Percentiles rank a stretch among this genome's conserved stretches.
Evolutionary conservation across 1,139 yeast species (phyloP).

Genomic region (Zygoascus meyerae): DNA sequence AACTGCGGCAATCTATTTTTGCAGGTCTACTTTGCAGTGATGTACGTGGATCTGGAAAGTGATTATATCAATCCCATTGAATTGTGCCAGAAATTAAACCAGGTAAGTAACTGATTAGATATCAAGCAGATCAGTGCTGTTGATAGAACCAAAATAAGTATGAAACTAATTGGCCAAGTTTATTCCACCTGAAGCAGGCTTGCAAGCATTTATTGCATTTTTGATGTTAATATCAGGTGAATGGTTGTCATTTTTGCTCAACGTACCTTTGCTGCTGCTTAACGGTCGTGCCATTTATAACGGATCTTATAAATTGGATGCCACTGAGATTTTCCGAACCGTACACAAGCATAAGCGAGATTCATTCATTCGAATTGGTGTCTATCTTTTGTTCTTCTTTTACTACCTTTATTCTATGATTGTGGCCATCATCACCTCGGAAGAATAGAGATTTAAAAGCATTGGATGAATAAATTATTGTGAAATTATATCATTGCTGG

Average conservation of each 20-base stretch:
- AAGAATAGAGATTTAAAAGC: neutral
- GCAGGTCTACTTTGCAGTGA: conserved; percentile 82
- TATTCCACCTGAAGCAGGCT: conserved; percentile 77
- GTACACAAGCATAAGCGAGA: conserved; percentile 83
- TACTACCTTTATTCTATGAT: conserved; percentile 91
- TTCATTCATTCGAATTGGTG: conserved; percentile 77
- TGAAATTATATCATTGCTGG: too few species aligned
- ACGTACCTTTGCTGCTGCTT: conserved; percentile 72
- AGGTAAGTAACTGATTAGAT: conserved; percentile 16
- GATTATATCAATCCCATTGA: conserved; percentile 94
- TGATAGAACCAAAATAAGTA: neutral
- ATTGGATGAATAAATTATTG: too few species aligned
- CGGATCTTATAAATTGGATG: conserved; percentile 77
- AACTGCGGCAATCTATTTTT: conserved; percentile 80
- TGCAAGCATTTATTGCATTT: conserved; percentile 63
- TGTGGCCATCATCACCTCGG: conserved; percentile 57
- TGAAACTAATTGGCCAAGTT: conserved; percentile 31
- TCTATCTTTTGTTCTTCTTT: conserved; percentile 83
- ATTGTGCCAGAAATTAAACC: conserved; percentile 79
- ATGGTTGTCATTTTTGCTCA: conserved; percentile 79
- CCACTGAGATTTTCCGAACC: conserved; percentile 92
- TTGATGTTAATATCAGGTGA: conserved; percentile 73
- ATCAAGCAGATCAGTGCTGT: neutral
- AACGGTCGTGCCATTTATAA: conserved; percentile 65
- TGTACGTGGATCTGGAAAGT: conserved; percentile 82